Percentiles rank a stretch among this genome's conserved stretches.
These are phyloP conservation scores for Fusarium sp. DNA, from an alignment of 2,329 filamentous ascomycete species.

Conservation along the genomic window DNA sequence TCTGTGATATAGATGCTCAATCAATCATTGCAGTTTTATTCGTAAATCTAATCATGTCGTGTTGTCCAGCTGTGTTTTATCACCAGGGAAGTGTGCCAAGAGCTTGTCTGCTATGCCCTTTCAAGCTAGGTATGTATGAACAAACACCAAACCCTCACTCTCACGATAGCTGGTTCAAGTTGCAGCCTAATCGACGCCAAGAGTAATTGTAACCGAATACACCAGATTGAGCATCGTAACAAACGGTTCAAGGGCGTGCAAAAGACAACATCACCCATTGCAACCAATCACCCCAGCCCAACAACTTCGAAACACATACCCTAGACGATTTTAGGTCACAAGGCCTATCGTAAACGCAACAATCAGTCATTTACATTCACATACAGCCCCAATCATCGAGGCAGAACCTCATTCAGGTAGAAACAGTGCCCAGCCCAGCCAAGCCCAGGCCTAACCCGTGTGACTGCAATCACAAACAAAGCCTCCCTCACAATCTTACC, in stretches of 20 bases:
- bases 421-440: background rate
- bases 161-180: background rate
- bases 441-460: constrained; percentile 5
- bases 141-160: background rate
- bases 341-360: constrained; percentile 1
- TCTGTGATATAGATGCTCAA: background rate
- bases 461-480: constrained; percentile 22
- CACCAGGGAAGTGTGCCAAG: background rate
- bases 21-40: background rate
- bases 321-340: constrained; percentile 19
- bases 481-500: background rate
- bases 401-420: constrained; percentile 2
- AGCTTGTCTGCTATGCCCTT: fast-evolving
- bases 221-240: background rate
- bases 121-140: background rate
- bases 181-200: background rate
- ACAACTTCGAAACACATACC: constrained; percentile 11
- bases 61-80: background rate
- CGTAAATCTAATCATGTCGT: background rate
- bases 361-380: constrained; percentile 13
- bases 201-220: background rate
- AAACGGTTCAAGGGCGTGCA: background rate
- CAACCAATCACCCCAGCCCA: constrained; percentile 1
- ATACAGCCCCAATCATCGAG: background rate
- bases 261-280: background rate